phyloP scores from a whole-genome alignment of 2,329 filamentous ascomycete genomes.

The Colletotrichum tropicale region DNA sequence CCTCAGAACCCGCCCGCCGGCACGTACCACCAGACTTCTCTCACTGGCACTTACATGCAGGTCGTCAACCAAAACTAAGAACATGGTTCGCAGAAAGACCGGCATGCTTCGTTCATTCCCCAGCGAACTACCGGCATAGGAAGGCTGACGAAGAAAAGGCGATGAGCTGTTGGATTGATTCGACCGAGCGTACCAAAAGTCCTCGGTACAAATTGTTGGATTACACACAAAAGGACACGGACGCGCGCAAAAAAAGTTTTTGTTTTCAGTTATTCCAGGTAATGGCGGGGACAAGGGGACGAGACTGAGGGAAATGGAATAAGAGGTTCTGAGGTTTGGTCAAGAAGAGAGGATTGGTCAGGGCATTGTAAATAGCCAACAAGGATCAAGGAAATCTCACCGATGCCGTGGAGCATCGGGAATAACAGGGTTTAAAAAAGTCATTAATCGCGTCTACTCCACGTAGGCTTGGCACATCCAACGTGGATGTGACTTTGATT shows the following conservation, averaged over 20 bases:
- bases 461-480: not conserved
- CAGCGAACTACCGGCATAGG: not conserved
- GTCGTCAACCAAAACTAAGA: not conserved
- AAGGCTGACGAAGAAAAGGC: not conserved
- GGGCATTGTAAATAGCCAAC: not conserved
- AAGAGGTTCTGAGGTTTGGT: not conserved
- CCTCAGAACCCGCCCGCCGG: not conserved
- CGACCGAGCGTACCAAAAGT: not conserved
- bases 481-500: not conserved
- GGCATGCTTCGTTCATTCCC: not conserved
- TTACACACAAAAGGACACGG: not conserved
- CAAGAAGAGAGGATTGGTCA: not conserved
- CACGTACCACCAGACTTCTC: not conserved
- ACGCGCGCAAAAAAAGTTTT: not conserved
- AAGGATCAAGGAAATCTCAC: not conserved
- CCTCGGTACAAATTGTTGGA: not conserved
- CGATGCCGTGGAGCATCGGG: not conserved
- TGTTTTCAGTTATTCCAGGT: not conserved
- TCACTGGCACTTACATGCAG: not conserved
- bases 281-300: not conserved
- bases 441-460: not conserved
- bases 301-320: not conserved
- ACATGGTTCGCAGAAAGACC: not conserved
- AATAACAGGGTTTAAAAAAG: not conserved
- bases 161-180: not conserved